phyloP scores from a whole-genome alignment of 768 basidiomycete species.

The Pisolithus marmoratus region DNA sequence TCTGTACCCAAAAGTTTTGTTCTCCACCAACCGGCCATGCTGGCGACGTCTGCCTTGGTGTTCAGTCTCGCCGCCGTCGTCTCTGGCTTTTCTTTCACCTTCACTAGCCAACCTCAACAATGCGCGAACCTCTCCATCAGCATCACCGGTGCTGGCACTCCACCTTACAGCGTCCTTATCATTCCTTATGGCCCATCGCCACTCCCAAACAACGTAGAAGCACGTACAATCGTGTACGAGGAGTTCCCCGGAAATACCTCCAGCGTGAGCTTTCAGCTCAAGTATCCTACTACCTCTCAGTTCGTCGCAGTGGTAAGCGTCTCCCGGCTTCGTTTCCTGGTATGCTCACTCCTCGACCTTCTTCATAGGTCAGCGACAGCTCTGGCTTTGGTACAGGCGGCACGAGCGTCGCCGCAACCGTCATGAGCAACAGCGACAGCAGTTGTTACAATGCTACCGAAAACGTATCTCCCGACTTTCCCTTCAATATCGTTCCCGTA shows the following conservation, averaged over 20 bases:
- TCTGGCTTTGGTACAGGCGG: slow-evolving; percentile 68
- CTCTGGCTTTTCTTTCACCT: slow-evolving; percentile 38
- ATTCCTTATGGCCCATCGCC: slow-evolving; percentile 64
- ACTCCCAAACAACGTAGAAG: slow-evolving; percentile 57
- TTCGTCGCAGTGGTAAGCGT: slow-evolving; percentile 73
- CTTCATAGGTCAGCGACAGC: slow-evolving; percentile 49
- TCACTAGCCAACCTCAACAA: slow-evolving; percentile 50
- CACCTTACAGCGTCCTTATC: slow-evolving; percentile 64
- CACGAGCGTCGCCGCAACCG: slow-evolving; percentile 61
- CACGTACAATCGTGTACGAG: slow-evolving; percentile 51
- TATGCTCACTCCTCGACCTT: not conserved
- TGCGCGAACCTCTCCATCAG: slow-evolving; percentile 57
- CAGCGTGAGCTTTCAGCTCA: slow-evolving; percentile 49
- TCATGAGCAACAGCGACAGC: slow-evolving; percentile 43
- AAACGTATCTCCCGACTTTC: slow-evolving; percentile 47
- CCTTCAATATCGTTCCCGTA: slow-evolving; percentile 54
- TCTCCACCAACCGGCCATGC: slow-evolving; percentile 5
- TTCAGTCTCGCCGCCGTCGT: slow-evolving; percentile 20
- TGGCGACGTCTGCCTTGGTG: not conserved
- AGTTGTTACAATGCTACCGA: slow-evolving; percentile 54
- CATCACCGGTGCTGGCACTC: slow-evolving; percentile 55
- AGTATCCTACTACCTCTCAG: slow-evolving; percentile 62
- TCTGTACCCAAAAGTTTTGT: too few relatives aligned
- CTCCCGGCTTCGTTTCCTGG: not conserved
- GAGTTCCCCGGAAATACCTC: slow-evolving; percentile 40